Conservation (phyloP, 2,329 filamentous ascomycete genomes). For the Alternaria atra region DNA sequence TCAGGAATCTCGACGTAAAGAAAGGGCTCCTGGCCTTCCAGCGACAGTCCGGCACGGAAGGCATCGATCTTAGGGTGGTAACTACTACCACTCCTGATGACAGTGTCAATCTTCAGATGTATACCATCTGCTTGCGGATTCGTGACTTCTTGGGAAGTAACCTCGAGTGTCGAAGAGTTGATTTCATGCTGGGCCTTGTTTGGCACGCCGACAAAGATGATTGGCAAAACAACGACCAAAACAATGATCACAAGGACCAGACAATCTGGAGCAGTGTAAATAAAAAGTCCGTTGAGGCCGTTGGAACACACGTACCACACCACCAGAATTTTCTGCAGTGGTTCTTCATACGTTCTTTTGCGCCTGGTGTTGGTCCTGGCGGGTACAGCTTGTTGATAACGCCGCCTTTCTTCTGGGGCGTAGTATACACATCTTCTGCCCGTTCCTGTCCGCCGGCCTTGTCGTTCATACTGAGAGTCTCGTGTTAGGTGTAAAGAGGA, state of each 20-base stretch:
- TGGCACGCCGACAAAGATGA: conserved; percentile 68
- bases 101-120: conserved; percentile 58
- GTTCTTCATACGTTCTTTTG: conserved; percentile 45
- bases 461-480: conserved; percentile 32
- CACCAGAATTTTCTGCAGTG: conserved; percentile 52
- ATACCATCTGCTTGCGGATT: conserved; percentile 61
- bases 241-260: conserved; percentile 61
- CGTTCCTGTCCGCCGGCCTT: conserved; percentile 24
- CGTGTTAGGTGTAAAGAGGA: conserved; percentile 8
- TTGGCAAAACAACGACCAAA: conserved; percentile 65
- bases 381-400: conserved; percentile 47
- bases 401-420: conserved; percentile 38
- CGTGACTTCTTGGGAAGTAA: conserved; percentile 61
- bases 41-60: conserved; percentile 62
- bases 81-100: conserved; percentile 58
- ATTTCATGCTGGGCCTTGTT: conserved; percentile 65
- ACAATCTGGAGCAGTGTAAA: conserved; percentile 46
- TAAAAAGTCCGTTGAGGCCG: background rate
- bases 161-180: conserved; percentile 60
- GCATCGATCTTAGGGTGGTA: conserved; percentile 64
- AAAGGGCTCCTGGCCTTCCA: conserved; percentile 56
- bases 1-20: conserved; percentile 57
- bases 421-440: conserved; percentile 29
- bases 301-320: conserved; percentile 41
- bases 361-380: conserved; percentile 43